Base-by-base conservation (phyloP, 495 filamentous ascomycete genomes). In the Penicillium taxi region DNA sequence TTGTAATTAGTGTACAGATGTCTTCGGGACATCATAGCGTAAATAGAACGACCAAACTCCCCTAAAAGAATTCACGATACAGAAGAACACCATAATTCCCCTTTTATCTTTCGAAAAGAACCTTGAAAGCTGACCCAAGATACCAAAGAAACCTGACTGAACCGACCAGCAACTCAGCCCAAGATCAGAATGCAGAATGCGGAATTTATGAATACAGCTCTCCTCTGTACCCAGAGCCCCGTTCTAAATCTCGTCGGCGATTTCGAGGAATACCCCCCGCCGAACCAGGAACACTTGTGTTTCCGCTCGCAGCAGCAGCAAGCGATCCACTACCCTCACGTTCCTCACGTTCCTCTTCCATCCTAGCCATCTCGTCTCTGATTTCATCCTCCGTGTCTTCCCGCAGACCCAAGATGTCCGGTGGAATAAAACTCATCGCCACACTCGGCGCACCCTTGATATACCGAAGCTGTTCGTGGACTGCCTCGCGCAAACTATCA, bases 401-500 rank as follows among this genome's bases (percentile, higher is more conserved):
- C 20, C 87, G 69, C 14, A 90, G 60, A 3, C 72, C 77, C 38
- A 76, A 68, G 22, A 94, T 61, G 55, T 91, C 83, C 5, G 83
- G 80, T 42, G 86, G 86, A 35, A 96, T 83, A 38, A 79, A 69
- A 48, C 77, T 73, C 66, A 84, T 80, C 58, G 94, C 83, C 28
- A 95, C 88, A 53, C 86, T 91, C 2, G 91, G 93, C 2, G 86
- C 84, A 15, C 76, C 71, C 49, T 82, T 67, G 32, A 96, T 74
- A 59, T 95, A 96, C 25, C 86, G 70, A 39, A 98, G 55, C 62
- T 96, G 86, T 55, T 95, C 87, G 34, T 74, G 72, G 28, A 94
- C 82, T 27, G 82, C 76, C 48, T 75, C 60, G 2, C 86, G 69
- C 15, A 95, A 74, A 26, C 78, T 76, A 9, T 77, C 67, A n/a